These are phyloP conservation scores for Phytophthora ohioensis DNA, from an alignment of 352 stramenopile genomes.

Conservation along the genomic window DNA sequence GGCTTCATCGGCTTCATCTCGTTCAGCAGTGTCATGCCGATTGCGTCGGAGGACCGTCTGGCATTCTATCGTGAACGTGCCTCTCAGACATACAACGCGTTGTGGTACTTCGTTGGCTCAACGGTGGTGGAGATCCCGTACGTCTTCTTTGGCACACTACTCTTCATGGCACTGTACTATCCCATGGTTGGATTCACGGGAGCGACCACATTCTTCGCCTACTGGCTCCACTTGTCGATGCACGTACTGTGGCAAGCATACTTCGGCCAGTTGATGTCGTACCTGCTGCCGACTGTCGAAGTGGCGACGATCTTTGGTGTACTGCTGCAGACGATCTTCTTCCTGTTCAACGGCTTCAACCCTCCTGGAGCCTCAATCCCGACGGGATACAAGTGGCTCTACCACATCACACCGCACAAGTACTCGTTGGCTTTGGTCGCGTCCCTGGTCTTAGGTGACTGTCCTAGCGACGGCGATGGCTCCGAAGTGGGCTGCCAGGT, in stretches of 20 bases:
- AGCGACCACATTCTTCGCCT: slow-evolving; percentile 8
- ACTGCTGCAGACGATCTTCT: slow-evolving; percentile 21
- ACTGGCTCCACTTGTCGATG: slow-evolving; percentile 21
- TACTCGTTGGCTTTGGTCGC: slow-evolving; percentile 16
- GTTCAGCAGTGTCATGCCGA: slow-evolving; percentile 67
- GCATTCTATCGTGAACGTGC: slow-evolving; percentile 91
- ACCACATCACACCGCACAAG: slow-evolving; percentile 29
- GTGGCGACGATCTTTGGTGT: slow-evolving; percentile 54
- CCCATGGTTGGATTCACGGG: slow-evolving; percentile 29
- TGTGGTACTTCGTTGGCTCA: slow-evolving; percentile 27
- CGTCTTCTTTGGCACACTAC: no score
- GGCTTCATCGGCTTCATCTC: slow-evolving; percentile 75
- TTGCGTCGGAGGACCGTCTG: slow-evolving; percentile 74
- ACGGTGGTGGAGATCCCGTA: slow-evolving; percentile 56
- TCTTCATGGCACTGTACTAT: slow-evolving; percentile 26
- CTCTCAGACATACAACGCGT: slow-evolving; percentile 52
- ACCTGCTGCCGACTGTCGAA: slow-evolving; percentile 40
- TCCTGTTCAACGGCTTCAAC: slow-evolving; percentile 26
- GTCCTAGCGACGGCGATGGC: slow-evolving; percentile 30
- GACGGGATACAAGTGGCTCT: slow-evolving; percentile 19
- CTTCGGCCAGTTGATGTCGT: slow-evolving; percentile 38
- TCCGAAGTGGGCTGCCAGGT: slow-evolving; percentile 40
- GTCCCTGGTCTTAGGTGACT: slow-evolving; percentile 27
- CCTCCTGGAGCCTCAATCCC: slow-evolving; percentile 18
- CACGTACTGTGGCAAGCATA: slow-evolving; percentile 29